These are phyloP conservation scores for Dothidotthia symphoricarpi DNA, from an alignment of 2,329 filamentous ascomycete species.

Conservation along the genomic window DNA sequence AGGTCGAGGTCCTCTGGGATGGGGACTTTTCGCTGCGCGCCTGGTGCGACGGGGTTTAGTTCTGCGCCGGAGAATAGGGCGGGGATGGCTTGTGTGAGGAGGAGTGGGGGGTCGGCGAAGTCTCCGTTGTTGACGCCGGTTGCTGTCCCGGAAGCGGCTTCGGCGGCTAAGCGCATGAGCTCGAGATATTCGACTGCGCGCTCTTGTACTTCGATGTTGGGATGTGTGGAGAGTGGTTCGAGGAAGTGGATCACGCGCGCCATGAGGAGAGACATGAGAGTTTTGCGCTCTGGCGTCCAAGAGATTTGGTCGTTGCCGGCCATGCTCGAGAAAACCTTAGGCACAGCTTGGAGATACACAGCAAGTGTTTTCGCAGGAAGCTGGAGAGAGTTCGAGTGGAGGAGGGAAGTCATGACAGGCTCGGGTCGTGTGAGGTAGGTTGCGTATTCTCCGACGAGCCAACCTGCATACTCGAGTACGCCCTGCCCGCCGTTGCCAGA, in stretches of 20 bases:
- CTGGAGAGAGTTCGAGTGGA: slow-evolving; percentile 63
- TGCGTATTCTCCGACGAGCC: slow-evolving; percentile 87
- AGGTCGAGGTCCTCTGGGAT: slow-evolving; percentile 73
- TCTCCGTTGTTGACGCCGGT: slow-evolving; percentile 58
- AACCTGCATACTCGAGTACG: slow-evolving; percentile 73
- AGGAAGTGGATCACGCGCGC: slow-evolving; percentile 78
- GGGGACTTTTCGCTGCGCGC: slow-evolving; percentile 83
- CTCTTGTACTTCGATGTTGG: slow-evolving; percentile 91
- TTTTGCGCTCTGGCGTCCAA: slow-evolving; percentile 74
- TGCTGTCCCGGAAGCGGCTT: slow-evolving; percentile 70
- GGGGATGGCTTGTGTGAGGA: slow-evolving; percentile 88
- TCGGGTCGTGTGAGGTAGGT: slow-evolving; percentile 68
- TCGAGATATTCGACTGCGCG: slow-evolving; percentile 90
- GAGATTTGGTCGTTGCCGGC: slow-evolving; percentile 61
- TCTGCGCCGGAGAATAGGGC: slow-evolving; percentile 83
- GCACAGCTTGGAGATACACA: slow-evolving; percentile 76
- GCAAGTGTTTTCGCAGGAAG: slow-evolving; percentile 67
- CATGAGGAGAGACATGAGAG: slow-evolving; percentile 72
- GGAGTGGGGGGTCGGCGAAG: slow-evolving; percentile 72
- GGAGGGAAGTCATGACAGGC: slow-evolving; percentile 68
- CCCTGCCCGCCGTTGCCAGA: slow-evolving; percentile 55
- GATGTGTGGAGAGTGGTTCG: slow-evolving; percentile 76
- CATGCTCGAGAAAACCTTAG: slow-evolving; percentile 78
- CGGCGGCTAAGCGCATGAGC: slow-evolving; percentile 78
- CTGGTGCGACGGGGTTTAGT: slow-evolving; percentile 82